phyloP scores from a whole-genome alignment of 495 filamentous ascomycete species.

The Neurospora hispaniola region DNA sequence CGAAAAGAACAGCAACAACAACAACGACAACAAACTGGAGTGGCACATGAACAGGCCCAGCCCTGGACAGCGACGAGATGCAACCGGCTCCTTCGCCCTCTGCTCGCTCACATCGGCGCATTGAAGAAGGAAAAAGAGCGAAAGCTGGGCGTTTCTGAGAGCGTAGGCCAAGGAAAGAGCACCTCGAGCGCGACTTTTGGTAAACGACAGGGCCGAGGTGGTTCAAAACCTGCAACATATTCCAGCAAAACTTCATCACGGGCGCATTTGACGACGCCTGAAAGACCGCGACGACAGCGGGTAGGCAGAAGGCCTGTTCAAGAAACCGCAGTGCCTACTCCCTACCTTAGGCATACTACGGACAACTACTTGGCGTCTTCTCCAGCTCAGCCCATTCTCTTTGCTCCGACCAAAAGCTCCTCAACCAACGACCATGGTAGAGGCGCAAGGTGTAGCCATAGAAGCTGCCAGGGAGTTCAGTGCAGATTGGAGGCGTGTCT shows the following conservation, averaged over 20 bases:
- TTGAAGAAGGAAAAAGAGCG: constrained; percentile 32
- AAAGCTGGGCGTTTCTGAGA: not conserved
- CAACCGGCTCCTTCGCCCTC: constrained; percentile 43
- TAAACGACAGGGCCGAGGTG: not conserved
- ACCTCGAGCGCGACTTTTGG: not conserved
- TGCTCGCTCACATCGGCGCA: constrained; percentile 41
- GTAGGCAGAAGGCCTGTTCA: constrained; percentile 6
- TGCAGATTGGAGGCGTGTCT: constrained; percentile 14
- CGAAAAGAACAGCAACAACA: not conserved
- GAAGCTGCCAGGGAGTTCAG: not conserved
- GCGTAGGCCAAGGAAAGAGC: not conserved
- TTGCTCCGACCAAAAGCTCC: not conserved
- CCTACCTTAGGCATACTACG: constrained; percentile 18
- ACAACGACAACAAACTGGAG: not conserved
- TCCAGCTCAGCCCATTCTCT: not conserved
- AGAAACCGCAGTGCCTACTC: constrained; percentile 16
- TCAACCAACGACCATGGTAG: not conserved
- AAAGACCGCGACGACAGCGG: constrained; percentile 5
- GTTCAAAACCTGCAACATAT: constrained; percentile 8
- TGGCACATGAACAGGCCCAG: constrained; percentile 6
- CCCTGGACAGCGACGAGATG: constrained; percentile 49
- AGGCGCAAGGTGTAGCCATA: constrained; percentile 5
- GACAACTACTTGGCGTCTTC: constrained; percentile 15
- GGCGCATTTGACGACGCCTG: constrained; percentile 7
- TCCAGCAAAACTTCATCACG: constrained; percentile 9